Conservation (phyloP, 257 asterid species). For the Petunia axillaris region DNA sequence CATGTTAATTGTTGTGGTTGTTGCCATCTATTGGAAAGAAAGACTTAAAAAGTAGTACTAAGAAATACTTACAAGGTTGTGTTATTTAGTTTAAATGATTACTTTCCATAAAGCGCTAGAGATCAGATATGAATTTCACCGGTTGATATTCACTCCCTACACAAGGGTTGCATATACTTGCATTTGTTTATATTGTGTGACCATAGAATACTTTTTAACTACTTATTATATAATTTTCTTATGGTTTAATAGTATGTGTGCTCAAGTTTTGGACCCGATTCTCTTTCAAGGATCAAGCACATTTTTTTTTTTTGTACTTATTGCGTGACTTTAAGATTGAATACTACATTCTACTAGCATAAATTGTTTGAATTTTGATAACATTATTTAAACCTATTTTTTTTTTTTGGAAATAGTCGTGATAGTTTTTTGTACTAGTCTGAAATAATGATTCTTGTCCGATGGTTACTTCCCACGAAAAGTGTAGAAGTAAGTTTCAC, state of each 20-base stretch:
- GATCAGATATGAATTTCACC: neutral
- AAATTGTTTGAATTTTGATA: neutral
- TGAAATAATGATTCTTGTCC: no score
- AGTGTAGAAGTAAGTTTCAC: no score
- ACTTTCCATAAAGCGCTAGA: neutral
- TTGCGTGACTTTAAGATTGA: neutral
- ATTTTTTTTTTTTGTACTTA: neutral
- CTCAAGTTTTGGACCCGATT: neutral
- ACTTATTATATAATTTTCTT: no score
- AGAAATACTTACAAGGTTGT: neutral
- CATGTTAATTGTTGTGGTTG: constrained; percentile 11
- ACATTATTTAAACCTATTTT: no score
- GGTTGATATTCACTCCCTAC: neutral
- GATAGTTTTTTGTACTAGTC: no score
- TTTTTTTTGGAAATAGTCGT: no score
- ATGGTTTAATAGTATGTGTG: neutral
- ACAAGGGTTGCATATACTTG: neutral
- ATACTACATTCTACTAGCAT: neutral
- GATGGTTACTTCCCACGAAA: no score
- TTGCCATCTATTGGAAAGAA: neutral
- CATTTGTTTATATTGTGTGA: no score
- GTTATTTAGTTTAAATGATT: neutral
- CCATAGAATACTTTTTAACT: no score
- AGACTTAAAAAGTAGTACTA: neutral
- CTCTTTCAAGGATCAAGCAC: neutral